These are phyloP conservation scores for Sugiyamaella floridensis DNA, from an alignment of 805 yeast genomes.

Conservation along the genomic window DNA sequence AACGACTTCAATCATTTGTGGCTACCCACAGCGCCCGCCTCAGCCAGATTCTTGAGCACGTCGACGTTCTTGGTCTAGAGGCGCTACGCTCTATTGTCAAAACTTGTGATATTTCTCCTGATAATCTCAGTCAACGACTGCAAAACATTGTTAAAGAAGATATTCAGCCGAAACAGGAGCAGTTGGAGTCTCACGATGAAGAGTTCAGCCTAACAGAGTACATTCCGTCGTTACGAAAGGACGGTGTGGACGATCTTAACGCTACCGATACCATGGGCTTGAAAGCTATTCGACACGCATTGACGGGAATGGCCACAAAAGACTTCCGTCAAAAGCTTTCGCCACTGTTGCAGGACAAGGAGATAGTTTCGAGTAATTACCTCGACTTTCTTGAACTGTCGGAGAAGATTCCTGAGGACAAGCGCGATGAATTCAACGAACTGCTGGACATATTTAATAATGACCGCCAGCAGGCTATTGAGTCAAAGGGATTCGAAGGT, in stretches of 20 bases:
- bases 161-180: background rate
- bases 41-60: slow-evolving; percentile 37
- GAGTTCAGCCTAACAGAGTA: slow-evolving; percentile 9
- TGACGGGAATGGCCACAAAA: slow-evolving; percentile 42
- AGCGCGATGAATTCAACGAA: slow-evolving; percentile 45
- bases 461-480: slow-evolving; percentile 69
- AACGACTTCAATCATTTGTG: slow-evolving; percentile 16
- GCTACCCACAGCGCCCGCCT: slow-evolving; percentile 10
- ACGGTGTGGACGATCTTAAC: slow-evolving; percentile 44
- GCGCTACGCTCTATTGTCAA: slow-evolving; percentile 34
- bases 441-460: slow-evolving; percentile 64
- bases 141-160: slow-evolving; percentile 2
- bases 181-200: background rate
- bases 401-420: slow-evolving; percentile 38
- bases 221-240: slow-evolving; percentile 41
- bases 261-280: slow-evolving; percentile 75
- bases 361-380: slow-evolving; percentile 29
- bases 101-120: slow-evolving; percentile 19
- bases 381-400: slow-evolving; percentile 65
- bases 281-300: slow-evolving; percentile 68
- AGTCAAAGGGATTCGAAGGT: slow-evolving; percentile 71
- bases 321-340: slow-evolving; percentile 24
- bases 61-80: slow-evolving; percentile 48
- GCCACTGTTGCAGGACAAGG: slow-evolving; percentile 32
- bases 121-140: slow-evolving; percentile 9